phyloP scores from a whole-genome alignment of 2,329 filamentous ascomycete genomes.

The Pseudomassariella vexata region DNA sequence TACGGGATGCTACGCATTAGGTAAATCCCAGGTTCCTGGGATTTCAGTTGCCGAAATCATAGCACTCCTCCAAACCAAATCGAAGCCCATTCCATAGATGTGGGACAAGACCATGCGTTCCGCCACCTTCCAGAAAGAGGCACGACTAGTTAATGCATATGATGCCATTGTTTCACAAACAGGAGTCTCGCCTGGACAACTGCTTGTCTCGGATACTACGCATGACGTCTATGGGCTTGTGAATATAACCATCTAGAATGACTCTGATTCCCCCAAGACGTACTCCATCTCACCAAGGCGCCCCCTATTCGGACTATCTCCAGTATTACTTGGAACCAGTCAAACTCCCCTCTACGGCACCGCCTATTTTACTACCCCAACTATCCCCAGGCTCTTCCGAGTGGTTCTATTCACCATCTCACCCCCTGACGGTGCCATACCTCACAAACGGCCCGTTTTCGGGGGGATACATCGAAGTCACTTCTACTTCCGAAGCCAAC shows the following conservation, averaged over 20 bases:
- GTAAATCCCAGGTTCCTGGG: conserved; percentile 25
- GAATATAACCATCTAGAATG: conserved; percentile 20
- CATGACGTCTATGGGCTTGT: conserved; percentile 9
- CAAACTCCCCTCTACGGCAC: conserved; percentile 16
- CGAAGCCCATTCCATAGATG: conserved; percentile 19
- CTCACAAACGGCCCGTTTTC: conserved; percentile 16
- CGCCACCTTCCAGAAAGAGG: conserved; percentile 26
- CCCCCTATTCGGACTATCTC: conserved; percentile 15
- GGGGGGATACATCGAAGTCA: conserved; percentile 16
- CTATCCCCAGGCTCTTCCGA: no score
- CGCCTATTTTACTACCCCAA: no score
- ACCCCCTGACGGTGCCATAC: conserved; percentile 9
- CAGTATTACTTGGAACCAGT: conserved; percentile 10
- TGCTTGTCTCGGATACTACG: conserved; percentile 13
- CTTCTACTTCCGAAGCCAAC: conserved; percentile 5
- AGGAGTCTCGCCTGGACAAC: conserved; percentile 15
- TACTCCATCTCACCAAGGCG: conserved; percentile 18
- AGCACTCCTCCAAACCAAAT: conserved; percentile 22
- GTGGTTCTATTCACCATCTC: no score
- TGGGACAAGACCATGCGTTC: conserved; percentile 21
- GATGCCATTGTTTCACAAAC: conserved; percentile 19
- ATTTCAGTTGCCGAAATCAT: conserved; percentile 20
- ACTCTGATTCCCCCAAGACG: conserved; percentile 10
- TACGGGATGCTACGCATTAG: conserved; percentile 25
- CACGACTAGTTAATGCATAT: conserved; percentile 26